These are phyloP conservation scores for Fusarium sp. DNA, from an alignment of 2,329 filamentous ascomycete genomes.

Conservation along the genomic window DNA sequence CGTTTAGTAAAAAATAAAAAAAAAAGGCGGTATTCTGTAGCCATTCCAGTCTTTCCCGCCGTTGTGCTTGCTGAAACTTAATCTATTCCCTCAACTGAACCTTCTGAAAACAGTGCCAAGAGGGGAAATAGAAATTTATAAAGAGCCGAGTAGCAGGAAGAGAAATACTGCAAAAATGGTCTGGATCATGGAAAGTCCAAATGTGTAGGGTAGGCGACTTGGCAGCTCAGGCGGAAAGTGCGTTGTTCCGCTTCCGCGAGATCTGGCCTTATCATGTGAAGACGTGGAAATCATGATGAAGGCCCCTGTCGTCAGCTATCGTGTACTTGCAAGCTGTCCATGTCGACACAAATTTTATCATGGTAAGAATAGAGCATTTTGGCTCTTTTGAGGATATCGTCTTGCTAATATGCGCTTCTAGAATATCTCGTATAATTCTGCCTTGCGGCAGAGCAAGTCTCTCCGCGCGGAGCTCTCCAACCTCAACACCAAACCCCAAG, in stretches of 20 bases:
- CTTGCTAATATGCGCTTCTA: constrained; percentile 46
- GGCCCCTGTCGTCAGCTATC: constrained; percentile 20
- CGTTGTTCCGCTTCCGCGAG: constrained; percentile 39
- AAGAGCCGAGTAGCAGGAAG: neutral
- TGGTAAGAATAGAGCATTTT: constrained; percentile 19
- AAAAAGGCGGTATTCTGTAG: too few relatives aligned
- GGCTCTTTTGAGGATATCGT: neutral
- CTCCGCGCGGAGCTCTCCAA: constrained; percentile 81
- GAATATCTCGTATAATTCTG: constrained; percentile 89
- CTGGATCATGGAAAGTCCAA: neutral
- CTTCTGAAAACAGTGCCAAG: neutral
- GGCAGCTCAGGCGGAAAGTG: neutral
- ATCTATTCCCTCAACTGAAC: neutral
- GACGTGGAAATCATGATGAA: constrained; percentile 37
- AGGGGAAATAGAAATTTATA: neutral
- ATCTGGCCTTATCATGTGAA: constrained; percentile 45
- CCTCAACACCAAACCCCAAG: constrained; percentile 73
- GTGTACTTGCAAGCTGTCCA: constrained; percentile 15
- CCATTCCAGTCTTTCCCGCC: neutral
- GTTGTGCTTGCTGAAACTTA: neutral
- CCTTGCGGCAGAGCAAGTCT: constrained; percentile 84
- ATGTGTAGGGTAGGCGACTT: constrained; percentile 19
- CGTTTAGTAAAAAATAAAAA: too few relatives aligned
- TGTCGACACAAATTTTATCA: constrained; percentile 43
- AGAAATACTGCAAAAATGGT: neutral